Evolutionary conservation across 495 filamentous ascomycete genomes (phyloP).

Genomic region (Aspergillus nanangensis): DNA sequence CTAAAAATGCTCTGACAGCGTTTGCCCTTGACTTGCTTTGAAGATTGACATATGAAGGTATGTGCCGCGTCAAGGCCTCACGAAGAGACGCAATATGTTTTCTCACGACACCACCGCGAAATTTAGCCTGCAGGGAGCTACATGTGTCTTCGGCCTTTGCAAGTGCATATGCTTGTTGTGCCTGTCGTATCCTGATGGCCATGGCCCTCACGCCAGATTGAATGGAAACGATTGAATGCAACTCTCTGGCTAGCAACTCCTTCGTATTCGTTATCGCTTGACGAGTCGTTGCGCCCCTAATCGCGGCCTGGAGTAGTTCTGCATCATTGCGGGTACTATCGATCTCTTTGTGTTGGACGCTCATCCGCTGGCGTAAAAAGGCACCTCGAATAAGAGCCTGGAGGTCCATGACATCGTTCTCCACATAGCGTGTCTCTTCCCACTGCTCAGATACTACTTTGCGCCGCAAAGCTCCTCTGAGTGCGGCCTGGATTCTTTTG

Average conservation of each 20-base stretch:
- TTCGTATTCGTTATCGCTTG: conserved; percentile 31
- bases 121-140: conserved; percentile 35
- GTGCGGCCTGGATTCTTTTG: conserved; percentile 55
- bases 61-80: conserved; percentile 23
- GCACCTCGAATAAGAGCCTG: conserved; percentile 62
- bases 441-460: conserved; percentile 37
- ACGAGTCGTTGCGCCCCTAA: conserved; percentile 51
- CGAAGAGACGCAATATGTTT: conserved; percentile 21
- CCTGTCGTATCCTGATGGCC: conserved; percentile 26
- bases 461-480: conserved; percentile 56
- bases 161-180: conserved; percentile 27
- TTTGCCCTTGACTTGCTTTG: conserved; percentile 33
- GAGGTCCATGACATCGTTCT: conserved; percentile 45
- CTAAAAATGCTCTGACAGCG: conserved; percentile 31
- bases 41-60: conserved; percentile 19
- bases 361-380: conserved; percentile 29
- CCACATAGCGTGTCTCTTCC: conserved; percentile 37
- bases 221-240: conserved; percentile 33
- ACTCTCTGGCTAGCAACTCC: conserved; percentile 25
- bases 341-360: conserved; percentile 36
- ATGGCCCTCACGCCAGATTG: conserved; percentile 43
- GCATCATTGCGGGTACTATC: conserved; percentile 40
- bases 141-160: conserved; percentile 21
- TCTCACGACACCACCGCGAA: conserved; percentile 34
- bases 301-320: conserved; percentile 40